Evolutionary conservation across 2,329 filamentous ascomycete genomes (phyloP).

Genomic region (Monilinia laxa): DNA sequence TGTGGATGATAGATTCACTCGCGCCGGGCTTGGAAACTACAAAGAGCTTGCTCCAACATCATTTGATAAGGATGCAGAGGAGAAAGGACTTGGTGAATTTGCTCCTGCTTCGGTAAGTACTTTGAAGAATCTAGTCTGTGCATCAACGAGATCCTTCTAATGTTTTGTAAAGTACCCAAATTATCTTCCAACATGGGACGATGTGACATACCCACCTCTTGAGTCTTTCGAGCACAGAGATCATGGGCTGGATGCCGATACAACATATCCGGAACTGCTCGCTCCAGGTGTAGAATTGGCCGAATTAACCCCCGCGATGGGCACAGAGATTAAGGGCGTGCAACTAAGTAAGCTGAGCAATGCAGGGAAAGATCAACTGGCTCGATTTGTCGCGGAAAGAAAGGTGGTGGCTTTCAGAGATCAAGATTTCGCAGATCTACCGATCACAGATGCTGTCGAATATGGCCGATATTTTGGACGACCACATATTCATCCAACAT

Average conservation of each 20-base stretch:
- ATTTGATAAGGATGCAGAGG: conserved; percentile 37
- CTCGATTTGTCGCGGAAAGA: conserved; percentile 70
- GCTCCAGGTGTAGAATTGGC: conserved; percentile 51
- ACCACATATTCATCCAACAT: conserved; percentile 79
- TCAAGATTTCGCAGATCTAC: conserved; percentile 70
- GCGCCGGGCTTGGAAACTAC: conserved; percentile 33
- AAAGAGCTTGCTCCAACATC: conserved; percentile 39
- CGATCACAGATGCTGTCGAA: conserved; percentile 67
- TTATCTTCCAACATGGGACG: conserved; percentile 69
- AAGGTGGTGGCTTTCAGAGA: conserved; percentile 77
- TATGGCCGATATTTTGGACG: conserved; percentile 76
- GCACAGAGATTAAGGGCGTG: conserved; percentile 68
- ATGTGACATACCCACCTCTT: conserved; percentile 64
- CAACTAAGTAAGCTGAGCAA: conserved; percentile 68
- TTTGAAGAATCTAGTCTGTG: neutral
- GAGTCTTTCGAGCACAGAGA: conserved; percentile 71
- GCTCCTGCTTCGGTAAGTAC: conserved; percentile 35
- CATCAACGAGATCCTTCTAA: neutral
- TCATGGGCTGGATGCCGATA: conserved; percentile 73
- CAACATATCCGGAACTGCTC: conserved; percentile 67
- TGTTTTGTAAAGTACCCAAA: conserved; percentile 40
- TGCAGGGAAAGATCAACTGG: conserved; percentile 74
- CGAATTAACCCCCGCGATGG: conserved; percentile 71
- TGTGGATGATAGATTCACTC: conserved; percentile 30
- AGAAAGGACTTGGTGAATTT: conserved; percentile 36